A percentile compares a stretch with the other conserved stretches of the same genome.
Evolutionary conservation across 2,329 filamentous ascomycete genomes (phyloP).

Genomic region (Samsoniella hepiali): DNA sequence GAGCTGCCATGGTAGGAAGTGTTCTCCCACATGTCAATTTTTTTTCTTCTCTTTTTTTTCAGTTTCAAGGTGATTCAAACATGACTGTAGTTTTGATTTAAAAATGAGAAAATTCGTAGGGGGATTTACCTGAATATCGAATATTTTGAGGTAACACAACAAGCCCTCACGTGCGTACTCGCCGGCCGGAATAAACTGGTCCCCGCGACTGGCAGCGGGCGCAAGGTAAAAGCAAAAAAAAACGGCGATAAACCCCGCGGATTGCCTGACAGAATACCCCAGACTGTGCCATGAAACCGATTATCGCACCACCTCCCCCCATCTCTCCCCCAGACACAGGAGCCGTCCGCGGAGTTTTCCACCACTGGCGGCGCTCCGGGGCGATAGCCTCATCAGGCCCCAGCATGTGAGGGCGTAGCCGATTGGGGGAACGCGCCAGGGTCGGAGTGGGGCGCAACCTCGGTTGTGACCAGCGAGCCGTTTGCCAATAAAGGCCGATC

Average conservation of each 20-base stretch:
- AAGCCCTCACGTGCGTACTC: too few relatives aligned
- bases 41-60: too few relatives aligned
- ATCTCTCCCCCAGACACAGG: neutral
- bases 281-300: neutral
- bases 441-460: constrained; percentile 13
- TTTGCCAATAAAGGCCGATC: constrained; percentile 16
- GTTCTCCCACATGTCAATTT: too few relatives aligned
- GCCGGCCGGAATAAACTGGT: too few relatives aligned
- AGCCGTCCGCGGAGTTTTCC: neutral
- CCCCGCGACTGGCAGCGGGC: neutral
- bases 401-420: constrained; percentile 12
- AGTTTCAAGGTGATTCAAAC: too few relatives aligned
- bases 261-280: neutral
- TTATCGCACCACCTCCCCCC: too few relatives aligned
- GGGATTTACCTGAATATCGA: too few relatives aligned
- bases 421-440: constrained; percentile 12
- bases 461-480: constrained; percentile 1
- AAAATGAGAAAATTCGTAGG: too few relatives aligned
- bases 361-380: neutral
- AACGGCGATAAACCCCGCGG: too few relatives aligned
- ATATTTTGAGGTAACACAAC: too few relatives aligned
- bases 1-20: too few relatives aligned
- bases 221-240: neutral
- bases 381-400: constrained; percentile 8
- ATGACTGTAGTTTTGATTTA: too few relatives aligned